Percentiles rank a stretch among this genome's conserved stretches.
phyloP scores from a whole-genome alignment of 768 basidiomycete species.

The Lactarius quietus region DNA sequence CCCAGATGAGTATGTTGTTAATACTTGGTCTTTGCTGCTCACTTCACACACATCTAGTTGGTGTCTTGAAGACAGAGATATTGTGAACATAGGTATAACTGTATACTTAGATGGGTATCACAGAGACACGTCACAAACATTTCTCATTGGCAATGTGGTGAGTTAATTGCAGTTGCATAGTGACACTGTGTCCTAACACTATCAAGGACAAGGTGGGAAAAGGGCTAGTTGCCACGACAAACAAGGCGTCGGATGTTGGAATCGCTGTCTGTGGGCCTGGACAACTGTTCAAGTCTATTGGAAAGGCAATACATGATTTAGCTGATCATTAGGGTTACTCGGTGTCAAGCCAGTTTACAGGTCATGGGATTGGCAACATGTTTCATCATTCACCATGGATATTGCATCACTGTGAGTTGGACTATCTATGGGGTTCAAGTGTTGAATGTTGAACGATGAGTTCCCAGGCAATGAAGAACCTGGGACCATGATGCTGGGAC shows the following conservation, averaged over 20 bases:
- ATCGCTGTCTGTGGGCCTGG: slow-evolving; percentile 77
- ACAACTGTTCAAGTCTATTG: slow-evolving; percentile 64
- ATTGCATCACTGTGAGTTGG: slow-evolving; percentile 60
- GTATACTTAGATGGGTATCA: slow-evolving; percentile 82
- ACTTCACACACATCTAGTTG: slow-evolving; percentile 48
- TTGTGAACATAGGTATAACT: slow-evolving; percentile 87
- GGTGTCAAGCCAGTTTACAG: slow-evolving; percentile 69
- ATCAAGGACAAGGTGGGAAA: slow-evolving; percentile 63
- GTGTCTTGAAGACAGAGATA: slow-evolving; percentile 74
- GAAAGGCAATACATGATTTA: slow-evolving; percentile 59
- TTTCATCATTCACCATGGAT: slow-evolving; percentile 88
- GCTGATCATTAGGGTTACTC: slow-evolving; percentile 47
- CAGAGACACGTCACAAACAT: slow-evolving; percentile 85
- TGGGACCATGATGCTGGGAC: slow-evolving; percentile 75
- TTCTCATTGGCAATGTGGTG: slow-evolving; percentile 77
- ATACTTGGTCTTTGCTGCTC: neutral
- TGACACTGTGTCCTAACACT: neutral
- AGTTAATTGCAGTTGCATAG: slow-evolving; percentile 26
- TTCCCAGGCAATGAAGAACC: slow-evolving; percentile 74
- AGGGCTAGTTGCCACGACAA: slow-evolving; percentile 60
- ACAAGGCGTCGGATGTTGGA: slow-evolving; percentile 61
- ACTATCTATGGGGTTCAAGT: slow-evolving; percentile 1
- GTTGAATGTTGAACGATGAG: neutral
- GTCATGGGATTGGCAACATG: slow-evolving; percentile 80
- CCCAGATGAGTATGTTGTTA: slow-evolving; percentile 71